Conservation (phyloP, 345 rosid species). For the Salix koriyanagi region DNA sequence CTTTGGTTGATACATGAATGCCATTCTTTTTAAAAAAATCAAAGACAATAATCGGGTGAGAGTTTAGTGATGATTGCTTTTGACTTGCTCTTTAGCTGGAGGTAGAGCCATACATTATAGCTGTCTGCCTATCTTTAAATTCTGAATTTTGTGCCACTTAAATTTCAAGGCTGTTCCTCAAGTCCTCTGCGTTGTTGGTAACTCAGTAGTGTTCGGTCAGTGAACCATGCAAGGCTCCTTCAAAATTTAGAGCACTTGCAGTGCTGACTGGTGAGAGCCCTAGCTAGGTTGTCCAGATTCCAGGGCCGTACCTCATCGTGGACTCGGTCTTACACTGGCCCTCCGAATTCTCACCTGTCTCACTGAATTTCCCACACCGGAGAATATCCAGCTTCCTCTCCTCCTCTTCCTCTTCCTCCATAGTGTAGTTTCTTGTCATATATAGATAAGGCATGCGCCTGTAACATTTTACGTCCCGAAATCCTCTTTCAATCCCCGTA, state of each 20-base stretch:
- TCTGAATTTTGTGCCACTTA: too few relatives aligned
- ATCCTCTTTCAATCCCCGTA: slow-evolving; percentile 56
- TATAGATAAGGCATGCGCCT: slow-evolving; percentile 14
- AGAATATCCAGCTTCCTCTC: too few relatives aligned
- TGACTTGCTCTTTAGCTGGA: too few relatives aligned
- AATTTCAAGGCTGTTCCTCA: too few relatives aligned
- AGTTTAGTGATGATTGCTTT: neutral
- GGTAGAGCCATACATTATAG: too few relatives aligned
- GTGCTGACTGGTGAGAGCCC: neutral
- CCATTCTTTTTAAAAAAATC: too few relatives aligned
- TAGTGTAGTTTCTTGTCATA: slow-evolving; percentile 33
- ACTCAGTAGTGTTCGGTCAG: neutral
- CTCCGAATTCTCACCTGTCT: slow-evolving; percentile 42
- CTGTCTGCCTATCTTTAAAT: too few relatives aligned
- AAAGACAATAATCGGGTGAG: neutral
- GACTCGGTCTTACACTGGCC: slow-evolving; percentile 14
- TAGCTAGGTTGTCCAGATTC: too few relatives aligned
- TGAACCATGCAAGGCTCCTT: neutral
- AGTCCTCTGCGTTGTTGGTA: too few relatives aligned
- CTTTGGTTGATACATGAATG: too few relatives aligned
- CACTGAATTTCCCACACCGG: neutral
- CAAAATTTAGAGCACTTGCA: neutral
- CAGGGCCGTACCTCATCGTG: neutral
- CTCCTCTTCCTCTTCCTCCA: neutral
- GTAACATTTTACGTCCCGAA: slow-evolving; percentile 48